Base-by-base conservation (phyloP, 305 asterid genomes). In the Fraxinus platypoda region DNA sequence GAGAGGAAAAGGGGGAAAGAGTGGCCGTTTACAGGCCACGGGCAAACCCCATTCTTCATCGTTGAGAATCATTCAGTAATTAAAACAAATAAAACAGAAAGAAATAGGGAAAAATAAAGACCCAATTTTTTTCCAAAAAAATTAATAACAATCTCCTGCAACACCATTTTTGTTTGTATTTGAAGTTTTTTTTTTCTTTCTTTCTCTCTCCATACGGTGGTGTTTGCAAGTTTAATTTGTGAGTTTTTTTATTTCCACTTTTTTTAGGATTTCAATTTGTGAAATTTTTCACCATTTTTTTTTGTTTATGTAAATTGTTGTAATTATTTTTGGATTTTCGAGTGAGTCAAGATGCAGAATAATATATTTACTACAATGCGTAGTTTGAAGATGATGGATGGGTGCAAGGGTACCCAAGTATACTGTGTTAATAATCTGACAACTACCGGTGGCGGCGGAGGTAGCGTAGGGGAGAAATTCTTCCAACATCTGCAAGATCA, bases 341-440 rank as follows among this genome's bases (percentile, higher is more conserved):
- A 81, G 84, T 84, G 87, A 64, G 85, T 87, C 83, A 90, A 90
- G 85, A 94, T 93, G 98, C 98, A 90, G 86, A 95, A 93, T 37
- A 94, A 89, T 74, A 82, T 93, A 59, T 90, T 86, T 81, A 89
- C 90, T 81, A 86, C 97, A 52, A 91, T 91, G 96, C 97, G 97
- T 76, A 91, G 98, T 84, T 80, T 93, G 90, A 92, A 90, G 80
- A 86, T 96, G 92, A 81, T 91, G 82, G 98, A 94, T 25, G 97
- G 95, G 82, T 93, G 95, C 86, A 96, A 91, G 80, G 85, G 90
- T 80, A 41, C 91, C 54, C 98, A 91, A 75, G 83, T 90, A 0
- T 91, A 80, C 88, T 82, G 92, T 78, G 81, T 92, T 66, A 80
- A 87, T 81, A 89, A 87, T 80, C 57, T 92, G 41, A 25, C 87